Evolutionary conservation across 371 early-diverging fungal genomes (phyloP), one percentile per base, ranked within the genome.

Genomic region (Actinomucor elegans): DNA sequence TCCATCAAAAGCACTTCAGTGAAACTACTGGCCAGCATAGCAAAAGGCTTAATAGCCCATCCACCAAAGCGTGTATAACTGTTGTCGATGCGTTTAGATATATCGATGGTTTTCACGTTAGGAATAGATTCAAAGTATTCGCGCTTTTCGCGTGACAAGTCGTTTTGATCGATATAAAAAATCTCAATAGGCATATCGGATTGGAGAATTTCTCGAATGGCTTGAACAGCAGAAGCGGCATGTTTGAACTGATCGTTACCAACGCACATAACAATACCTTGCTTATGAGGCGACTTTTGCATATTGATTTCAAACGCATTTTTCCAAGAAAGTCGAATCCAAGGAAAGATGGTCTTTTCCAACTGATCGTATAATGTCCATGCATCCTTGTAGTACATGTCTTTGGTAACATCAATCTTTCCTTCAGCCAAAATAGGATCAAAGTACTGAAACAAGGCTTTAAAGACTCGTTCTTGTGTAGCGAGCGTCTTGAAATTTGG

Each of bases 1-100:
- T 92, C 90, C 66, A 89, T 71, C 50, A 91, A 66, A 37, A 90
- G 81, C 21, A 81, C 79, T 32, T 87, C 80, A 10, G 53, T 43
- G 55, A 91, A 91, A 7, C 67, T 66, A 9, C 87, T 86, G 4
- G 84, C 85, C 47, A 89, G 61, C 21, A 88, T 80, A 0, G 83
- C 74, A 60, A 73, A 87, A 1, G 89, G 82, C 34, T 88, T 87
- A 35, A 86, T 57, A 12, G 79, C 67, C 87, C 87, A 85, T 1
- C 81, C 83, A 18, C 75, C 75, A 31, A 84, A 70, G 28, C 69
- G 61, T 6, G 82, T 71, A 36, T 66, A 61, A 2, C 46, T 50
- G 15, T 80, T 67, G 44, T 83, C 68, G 44, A 91, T 66, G 11
- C 63, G 48, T 17, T 71, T 49, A 1, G 69, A 71, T 0, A 89